Evolutionary conservation across 441 rosid genomes (phyloP).

Genomic region (Metrosideros polymorpha): DNA sequence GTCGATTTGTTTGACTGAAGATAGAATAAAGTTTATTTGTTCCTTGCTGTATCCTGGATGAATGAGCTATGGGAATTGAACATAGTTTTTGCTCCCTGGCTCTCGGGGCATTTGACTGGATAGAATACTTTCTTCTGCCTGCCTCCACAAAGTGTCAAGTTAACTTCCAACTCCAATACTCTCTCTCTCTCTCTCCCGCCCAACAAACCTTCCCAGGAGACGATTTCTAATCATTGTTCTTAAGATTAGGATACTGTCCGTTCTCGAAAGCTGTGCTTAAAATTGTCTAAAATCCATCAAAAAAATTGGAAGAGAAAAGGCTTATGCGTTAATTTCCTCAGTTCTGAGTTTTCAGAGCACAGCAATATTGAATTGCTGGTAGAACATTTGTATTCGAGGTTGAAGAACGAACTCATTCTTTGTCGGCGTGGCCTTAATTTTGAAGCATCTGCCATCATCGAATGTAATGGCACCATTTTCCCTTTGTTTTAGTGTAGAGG

Average conservation of each 20-base stretch:
- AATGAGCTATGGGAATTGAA: not conserved
- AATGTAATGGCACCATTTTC: not conserved
- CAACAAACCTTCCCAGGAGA: not conserved
- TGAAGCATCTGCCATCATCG: rapidly evolving
- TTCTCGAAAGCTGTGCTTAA: not conserved
- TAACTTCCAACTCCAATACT: not conserved
- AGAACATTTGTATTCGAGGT: not conserved
- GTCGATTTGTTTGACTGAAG: not conserved
- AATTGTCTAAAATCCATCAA: not conserved
- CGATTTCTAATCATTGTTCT: not conserved
- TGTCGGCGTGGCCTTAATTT: not conserved
- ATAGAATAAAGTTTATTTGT: not conserved
- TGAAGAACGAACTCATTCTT: not conserved
- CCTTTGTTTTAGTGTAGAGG: not conserved
- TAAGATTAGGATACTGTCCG: not conserved
- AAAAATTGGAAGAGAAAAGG: not conserved
- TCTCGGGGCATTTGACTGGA: not conserved
- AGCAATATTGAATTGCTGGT: not conserved
- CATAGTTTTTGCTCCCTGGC: not conserved
- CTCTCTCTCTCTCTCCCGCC: too few species aligned
- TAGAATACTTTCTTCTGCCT: not conserved
- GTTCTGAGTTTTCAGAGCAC: not conserved
- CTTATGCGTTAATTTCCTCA: not conserved
- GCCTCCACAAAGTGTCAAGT: not conserved
- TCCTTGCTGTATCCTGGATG: not conserved